Evolutionary conservation across 2,329 filamentous ascomycete species (phyloP).

Genomic region (Pseudogymnoascus sp.): DNA sequence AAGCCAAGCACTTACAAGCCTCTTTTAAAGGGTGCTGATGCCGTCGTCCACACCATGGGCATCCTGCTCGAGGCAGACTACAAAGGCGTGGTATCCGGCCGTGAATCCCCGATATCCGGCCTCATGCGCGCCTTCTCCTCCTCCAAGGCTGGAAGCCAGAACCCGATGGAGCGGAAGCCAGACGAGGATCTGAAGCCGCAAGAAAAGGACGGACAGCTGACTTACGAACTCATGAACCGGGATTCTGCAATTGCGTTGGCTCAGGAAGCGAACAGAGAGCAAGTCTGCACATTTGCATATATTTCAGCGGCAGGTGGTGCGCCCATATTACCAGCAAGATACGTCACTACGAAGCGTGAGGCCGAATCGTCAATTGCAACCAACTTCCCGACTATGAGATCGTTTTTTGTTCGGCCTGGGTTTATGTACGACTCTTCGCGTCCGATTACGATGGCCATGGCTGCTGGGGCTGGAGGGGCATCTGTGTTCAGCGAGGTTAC

Average conservation of each 20-base stretch:
- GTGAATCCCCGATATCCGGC: slow-evolving; percentile 72
- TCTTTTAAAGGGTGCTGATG: slow-evolving; percentile 69
- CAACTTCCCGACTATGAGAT: slow-evolving; percentile 67
- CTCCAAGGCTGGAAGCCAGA: slow-evolving; percentile 54
- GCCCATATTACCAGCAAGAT: slow-evolving; percentile 74
- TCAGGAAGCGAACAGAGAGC: slow-evolving; percentile 60
- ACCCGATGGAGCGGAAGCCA: slow-evolving; percentile 59
- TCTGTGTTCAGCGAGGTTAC: slow-evolving; percentile 70
- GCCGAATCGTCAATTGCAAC: slow-evolving; percentile 71
- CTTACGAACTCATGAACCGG: slow-evolving; percentile 96
- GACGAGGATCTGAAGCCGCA: slow-evolving; percentile 56
- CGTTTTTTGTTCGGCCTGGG: slow-evolving; percentile 74
- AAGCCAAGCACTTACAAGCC: slow-evolving; percentile 71
- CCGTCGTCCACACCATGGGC: slow-evolving; percentile 90
- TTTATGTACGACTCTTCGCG: slow-evolving; percentile 86
- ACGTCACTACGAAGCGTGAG: slow-evolving; percentile 86
- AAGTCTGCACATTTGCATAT: slow-evolving; percentile 69
- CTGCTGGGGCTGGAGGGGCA: slow-evolving; percentile 66
- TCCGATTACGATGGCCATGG: slow-evolving; percentile 76
- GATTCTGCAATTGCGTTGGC: slow-evolving; percentile 81
- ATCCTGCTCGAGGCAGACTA: slow-evolving; percentile 97
- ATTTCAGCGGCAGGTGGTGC: slow-evolving; percentile 84
- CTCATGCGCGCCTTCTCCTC: slow-evolving; percentile 71
- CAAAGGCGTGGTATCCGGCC: slow-evolving; percentile 81
- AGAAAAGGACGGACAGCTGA: slow-evolving; percentile 68